phyloP scores from a whole-genome alignment of 345 rosid species.

The Ceriops tagal region DNA sequence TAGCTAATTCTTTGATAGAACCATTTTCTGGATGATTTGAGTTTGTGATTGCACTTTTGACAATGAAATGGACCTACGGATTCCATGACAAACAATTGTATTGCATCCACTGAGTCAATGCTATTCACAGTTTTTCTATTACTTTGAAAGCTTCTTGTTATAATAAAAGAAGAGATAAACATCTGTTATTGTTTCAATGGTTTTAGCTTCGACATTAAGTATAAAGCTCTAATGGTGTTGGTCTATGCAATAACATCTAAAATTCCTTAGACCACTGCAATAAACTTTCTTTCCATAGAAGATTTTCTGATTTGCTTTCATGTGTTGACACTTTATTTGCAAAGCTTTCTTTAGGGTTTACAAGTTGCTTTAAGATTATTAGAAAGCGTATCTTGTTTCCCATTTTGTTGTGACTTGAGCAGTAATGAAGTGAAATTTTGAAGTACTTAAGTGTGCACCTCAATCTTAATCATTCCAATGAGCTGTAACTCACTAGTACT shows the following conservation, averaged over 20 bases:
- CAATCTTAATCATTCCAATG: no score
- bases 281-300: neutral
- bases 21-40: no score
- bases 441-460: neutral
- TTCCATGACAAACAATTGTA: no score
- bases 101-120: no score
- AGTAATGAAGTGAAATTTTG: neutral
- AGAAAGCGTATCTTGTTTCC: constrained; percentile 3
- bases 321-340: neutral
- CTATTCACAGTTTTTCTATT: no score
- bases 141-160: neutral
- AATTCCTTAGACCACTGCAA: neutral
- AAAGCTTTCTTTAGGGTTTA: neutral
- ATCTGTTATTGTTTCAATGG: neutral
- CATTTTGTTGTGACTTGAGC: neutral
- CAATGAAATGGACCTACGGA: no score
- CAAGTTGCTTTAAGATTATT: neutral
- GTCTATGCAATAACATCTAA: neutral
- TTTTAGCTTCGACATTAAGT: neutral
- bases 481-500: no score
- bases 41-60: neutral
- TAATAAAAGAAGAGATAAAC: neutral
- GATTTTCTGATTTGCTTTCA: neutral
- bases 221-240: neutral
- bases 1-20: neutral